Evolutionary conservation across 139 green algal genomes (phyloP), one percentile per base, ranked within the genome.

Genomic region (Chlorella sp.): DNA sequence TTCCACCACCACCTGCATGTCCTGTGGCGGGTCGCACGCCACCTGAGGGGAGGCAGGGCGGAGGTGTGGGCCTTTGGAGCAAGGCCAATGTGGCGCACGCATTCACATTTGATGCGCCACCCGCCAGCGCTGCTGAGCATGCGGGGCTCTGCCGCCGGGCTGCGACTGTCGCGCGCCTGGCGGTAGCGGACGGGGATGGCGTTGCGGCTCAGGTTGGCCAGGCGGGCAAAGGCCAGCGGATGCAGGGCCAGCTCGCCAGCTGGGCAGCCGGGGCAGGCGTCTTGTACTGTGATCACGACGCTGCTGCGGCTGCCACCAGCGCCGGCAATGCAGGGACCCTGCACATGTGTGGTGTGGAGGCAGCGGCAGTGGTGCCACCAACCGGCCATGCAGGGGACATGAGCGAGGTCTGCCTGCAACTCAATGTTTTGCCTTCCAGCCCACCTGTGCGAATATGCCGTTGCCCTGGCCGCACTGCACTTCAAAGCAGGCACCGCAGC

Each of bases 401-500:
- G 22, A 65, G 56, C 22, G 56, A 20, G 30, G 22, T 20, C 56
- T 65, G 56, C 7, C 56, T 20, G 22, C 56, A 14, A 20, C 56
- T 65, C 22, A 11, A 38, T 28, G 28, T 70, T 26, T 28, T 13
- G 24, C 20, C 40, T 34, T 26, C 30, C 28, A 16, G 60, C 60
- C 30, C 74, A 68, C 54, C 76, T 73, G 36, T 38, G 58, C 3
- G 9, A 28, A 11, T 26, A 56, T 56, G 36, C 56, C 54, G 26
- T 48, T 44, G 76, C 40, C 40, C 28, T 60, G 41, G 13, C 40
- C 77, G 44, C 77, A 83, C 40, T 83, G 60, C 58, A 83, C 77
- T 40, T 83, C 60, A 28, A 83, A 34, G 60, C 77, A 83, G 40
- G 77, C 77, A 28, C 77, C 77, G 32, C 77, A 83, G 40, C 60